Base-by-base conservation (phyloP, 1,284 basidiomycete genomes). In the Papiliotrema fonsecae region DNA sequence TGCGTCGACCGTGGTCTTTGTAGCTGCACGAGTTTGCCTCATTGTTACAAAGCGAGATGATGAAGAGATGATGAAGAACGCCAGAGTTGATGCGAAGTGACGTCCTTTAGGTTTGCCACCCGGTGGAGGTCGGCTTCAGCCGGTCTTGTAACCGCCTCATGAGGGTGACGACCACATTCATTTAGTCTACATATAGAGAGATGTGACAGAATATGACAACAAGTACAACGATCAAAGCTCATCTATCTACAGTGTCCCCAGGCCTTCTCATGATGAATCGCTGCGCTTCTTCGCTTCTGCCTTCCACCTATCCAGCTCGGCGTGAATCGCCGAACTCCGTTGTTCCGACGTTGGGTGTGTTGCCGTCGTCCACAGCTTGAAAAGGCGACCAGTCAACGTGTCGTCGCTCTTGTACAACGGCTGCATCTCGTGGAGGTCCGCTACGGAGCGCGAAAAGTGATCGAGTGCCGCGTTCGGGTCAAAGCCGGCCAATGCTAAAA, bases 401-500 rank as follows among this genome's bases (percentile, higher is more conserved):
- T 56, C 49, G 6, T 52, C 41, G 21, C 49, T 49, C 14, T 58
- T 52, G 27, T 55, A 58, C 2, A 55, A 27, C 10, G 57, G 57
- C 39, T 57, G 55, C 26, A 57, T 69, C 60, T 70, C 72, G 47
- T 61, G 64, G 24, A 65, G 56, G 25, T 56, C 60, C 21, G 57
- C 58, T 27, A 72, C 55, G 3, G 64, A 64, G 13, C 49, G 38
- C 0, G 58, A 54, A 46, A 71, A 73, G 40, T 65, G 54, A 16
- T 54, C 52, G 13, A 71, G 45, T 1, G 67, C 69, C 4, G 45
- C 47, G 14, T 83, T 80, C 9, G 89, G 85, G 70, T 92, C 86
- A 63, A 84, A 93, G 4, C 88, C 87, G 0, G 89, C 86, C 65
- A 89, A 81, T 0, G 90, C 87, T 16, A 94, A 79, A 10, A 58